These are phyloP conservation scores for Fusarium temperatum DNA, from an alignment of 2,329 filamentous ascomycete species.

Conservation along the genomic window DNA sequence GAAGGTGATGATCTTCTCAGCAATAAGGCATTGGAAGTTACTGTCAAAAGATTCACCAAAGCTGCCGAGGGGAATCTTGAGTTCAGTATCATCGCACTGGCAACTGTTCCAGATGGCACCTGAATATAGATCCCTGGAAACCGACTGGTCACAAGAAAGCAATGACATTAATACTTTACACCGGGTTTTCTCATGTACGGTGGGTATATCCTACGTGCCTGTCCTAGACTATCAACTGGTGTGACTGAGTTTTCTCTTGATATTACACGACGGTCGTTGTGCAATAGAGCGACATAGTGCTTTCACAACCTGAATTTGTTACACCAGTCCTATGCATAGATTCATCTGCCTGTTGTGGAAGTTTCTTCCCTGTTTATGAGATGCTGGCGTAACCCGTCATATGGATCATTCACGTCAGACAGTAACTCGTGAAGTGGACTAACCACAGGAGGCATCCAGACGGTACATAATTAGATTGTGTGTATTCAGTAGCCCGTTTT, in stretches of 20 bases:
- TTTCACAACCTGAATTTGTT: neutral
- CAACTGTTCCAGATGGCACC: constrained; percentile 30
- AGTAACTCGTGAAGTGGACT: neutral
- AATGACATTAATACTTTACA: neutral
- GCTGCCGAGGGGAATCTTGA: constrained; percentile 48
- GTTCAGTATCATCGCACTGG: constrained; percentile 52
- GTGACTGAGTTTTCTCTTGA: neutral
- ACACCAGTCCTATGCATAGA: neutral
- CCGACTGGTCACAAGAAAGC: neutral
- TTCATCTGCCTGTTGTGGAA: neutral
- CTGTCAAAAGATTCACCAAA: constrained; percentile 55
- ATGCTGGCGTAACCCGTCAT: neutral
- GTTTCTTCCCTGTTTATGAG: neutral
- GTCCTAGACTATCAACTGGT: neutral
- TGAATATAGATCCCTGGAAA: neutral
- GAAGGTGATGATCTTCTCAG: constrained; percentile 71
- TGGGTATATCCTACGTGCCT: neutral
- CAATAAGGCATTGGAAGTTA: constrained; percentile 72
- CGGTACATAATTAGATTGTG: neutral
- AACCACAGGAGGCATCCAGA: neutral
- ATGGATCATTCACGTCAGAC: neutral
- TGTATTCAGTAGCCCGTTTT: neutral
- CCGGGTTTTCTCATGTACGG: neutral
- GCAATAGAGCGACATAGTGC: neutral
- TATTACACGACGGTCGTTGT: neutral